A percentile compares a stretch with the other conserved stretches of the same genome.
Evolutionary conservation across 371 early-diverging fungal genomes (phyloP).

Genomic region (Apophysomyces elegans): DNA sequence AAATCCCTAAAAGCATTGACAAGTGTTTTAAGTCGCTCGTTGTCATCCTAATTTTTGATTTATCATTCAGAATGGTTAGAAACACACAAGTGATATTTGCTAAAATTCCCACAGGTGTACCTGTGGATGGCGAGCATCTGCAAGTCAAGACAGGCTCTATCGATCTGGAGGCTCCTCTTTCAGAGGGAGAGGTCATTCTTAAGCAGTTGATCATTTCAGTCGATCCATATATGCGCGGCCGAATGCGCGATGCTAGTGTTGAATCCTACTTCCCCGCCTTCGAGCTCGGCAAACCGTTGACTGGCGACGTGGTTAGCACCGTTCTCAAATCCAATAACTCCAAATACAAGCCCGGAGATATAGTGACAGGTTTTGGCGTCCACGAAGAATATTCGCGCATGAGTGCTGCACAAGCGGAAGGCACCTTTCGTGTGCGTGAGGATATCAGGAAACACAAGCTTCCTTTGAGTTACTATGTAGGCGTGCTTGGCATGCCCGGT

Average conservation of each 20-base stretch:
- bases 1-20: neutral
- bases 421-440: constrained; percentile 31
- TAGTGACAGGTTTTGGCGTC: constrained; percentile 44
- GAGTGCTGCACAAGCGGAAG: constrained; percentile 27
- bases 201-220: constrained; percentile 47
- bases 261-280: constrained; percentile 60
- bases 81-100: constrained; percentile 41
- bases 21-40: neutral
- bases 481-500: constrained; percentile 60
- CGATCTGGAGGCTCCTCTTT: constrained; percentile 48
- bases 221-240: constrained; percentile 64
- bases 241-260: constrained; percentile 53
- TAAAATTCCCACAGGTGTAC: constrained; percentile 45
- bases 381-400: constrained; percentile 54
- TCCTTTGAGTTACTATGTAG: constrained; percentile 55
- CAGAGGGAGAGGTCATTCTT: constrained; percentile 56
- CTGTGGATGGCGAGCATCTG: constrained; percentile 53
- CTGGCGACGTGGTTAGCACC: constrained; percentile 54
- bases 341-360: constrained; percentile 59
- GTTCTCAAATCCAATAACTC: constrained; percentile 60
- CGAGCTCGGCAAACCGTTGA: constrained; percentile 57
- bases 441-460: constrained; percentile 39
- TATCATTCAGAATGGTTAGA: constrained; percentile 11
- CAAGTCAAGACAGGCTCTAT: constrained; percentile 44
- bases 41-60: constrained; percentile 8